phyloP scores from a whole-genome alignment of 164 flowering plant genomes.

The Aristolochia californica region DNA sequence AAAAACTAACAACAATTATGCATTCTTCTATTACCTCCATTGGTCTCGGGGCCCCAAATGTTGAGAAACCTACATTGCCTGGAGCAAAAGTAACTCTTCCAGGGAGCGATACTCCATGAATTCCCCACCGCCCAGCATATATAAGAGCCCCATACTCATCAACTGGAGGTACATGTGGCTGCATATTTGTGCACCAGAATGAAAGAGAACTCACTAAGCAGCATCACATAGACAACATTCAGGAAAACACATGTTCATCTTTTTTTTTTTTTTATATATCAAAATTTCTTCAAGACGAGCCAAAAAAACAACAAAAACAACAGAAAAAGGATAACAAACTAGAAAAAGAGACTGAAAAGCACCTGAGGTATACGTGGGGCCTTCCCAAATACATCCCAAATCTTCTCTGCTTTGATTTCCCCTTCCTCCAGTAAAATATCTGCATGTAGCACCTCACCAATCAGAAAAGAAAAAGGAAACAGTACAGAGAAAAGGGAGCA shows the following conservation, averaged over 20 bases:
- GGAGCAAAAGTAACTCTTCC: constrained; percentile 94
- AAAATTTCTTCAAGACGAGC: too few species aligned
- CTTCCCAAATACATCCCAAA: constrained; percentile 67
- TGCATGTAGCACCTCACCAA: constrained; percentile 12
- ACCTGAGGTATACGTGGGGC: constrained; percentile 75
- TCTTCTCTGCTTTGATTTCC: constrained; percentile 69
- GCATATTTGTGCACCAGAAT: constrained; percentile 13
- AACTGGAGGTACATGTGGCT: constrained; percentile 58
- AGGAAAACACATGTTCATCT: too few species aligned
- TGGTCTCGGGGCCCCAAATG: constrained; percentile 97
- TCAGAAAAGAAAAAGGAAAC: too few species aligned
- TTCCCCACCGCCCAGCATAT: constrained; percentile 91
- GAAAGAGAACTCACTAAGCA: background rate
- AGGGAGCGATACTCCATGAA: constrained; percentile 76
- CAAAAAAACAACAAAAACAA: background rate
- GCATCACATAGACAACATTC: background rate
- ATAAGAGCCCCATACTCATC: constrained; percentile 91
- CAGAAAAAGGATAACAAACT: background rate
- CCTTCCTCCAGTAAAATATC: constrained; percentile 80
- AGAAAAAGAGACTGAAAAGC: background rate
- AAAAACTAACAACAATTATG: too few species aligned
- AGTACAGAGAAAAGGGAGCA: too few species aligned
- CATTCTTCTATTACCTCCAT: constrained; percentile 43
- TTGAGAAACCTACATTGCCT: constrained; percentile 78
- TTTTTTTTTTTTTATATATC: too few species aligned